A percentile compares a stretch with the other conserved stretches of the same genome.
These are phyloP conservation scores for Prosopis cineraria DNA, from an alignment of 306 rosid species.

Conservation along the genomic window DNA sequence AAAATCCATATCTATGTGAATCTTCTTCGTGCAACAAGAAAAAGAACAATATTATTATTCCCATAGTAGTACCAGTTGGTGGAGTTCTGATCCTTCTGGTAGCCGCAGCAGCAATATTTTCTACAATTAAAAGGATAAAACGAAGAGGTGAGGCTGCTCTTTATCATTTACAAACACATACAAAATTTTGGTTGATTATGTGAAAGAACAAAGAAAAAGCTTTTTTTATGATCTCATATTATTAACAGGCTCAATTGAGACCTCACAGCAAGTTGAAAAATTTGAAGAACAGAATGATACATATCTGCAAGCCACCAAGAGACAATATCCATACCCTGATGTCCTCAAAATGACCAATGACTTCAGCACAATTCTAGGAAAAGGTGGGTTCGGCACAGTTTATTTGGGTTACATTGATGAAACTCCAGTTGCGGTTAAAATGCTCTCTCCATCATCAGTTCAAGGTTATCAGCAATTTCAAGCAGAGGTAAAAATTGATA, in stretches of 20 bases:
- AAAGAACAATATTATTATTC: slow-evolving; percentile 24
- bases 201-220: background rate
- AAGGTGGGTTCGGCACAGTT: slow-evolving; percentile 56
- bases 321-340: slow-evolving; percentile 42
- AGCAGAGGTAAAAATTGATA: slow-evolving; percentile 42
- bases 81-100: slow-evolving; percentile 25
- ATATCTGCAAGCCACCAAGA: background rate
- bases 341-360: slow-evolving; percentile 46
- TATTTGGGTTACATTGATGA: slow-evolving; percentile 41
- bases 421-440: slow-evolving; percentile 56
- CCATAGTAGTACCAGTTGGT: slow-evolving; percentile 40
- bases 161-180: background rate
- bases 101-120: slow-evolving; percentile 41
- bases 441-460: slow-evolving; percentile 47
- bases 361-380: slow-evolving; percentile 39
- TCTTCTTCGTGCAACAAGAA: slow-evolving; percentile 18
- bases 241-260: background rate
- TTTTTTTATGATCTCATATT: background rate
- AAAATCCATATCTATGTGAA: no score
- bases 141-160: no score
- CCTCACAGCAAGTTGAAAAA: background rate
- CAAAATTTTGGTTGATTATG: background rate
- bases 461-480: slow-evolving; percentile 53
- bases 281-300: background rate
- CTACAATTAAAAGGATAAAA: background rate